Conservation (phyloP, 1,284 basidiomycete species). For the Fomes fomentarius region DNA sequence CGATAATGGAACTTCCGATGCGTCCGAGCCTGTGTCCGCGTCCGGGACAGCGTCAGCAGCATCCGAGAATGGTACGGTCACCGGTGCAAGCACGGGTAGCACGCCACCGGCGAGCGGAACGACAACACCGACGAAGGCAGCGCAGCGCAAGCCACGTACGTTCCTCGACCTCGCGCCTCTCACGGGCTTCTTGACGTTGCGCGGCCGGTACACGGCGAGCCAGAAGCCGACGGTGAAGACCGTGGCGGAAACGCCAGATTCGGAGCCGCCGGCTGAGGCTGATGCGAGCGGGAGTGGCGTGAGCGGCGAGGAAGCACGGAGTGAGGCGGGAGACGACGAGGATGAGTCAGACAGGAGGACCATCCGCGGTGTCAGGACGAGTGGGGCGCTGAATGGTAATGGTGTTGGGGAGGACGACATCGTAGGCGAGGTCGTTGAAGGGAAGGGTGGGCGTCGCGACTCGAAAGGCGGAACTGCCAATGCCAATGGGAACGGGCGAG, state of each 20-base stretch:
- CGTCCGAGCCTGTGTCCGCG: neutral
- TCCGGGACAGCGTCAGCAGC: neutral
- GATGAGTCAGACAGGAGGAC: constrained; percentile 66
- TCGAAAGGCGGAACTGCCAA: constrained; percentile 4
- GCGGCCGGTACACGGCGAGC: constrained; percentile 57
- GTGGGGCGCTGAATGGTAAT: constrained; percentile 29
- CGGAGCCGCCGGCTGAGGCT: constrained; percentile 13
- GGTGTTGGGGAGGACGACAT: constrained; percentile 35
- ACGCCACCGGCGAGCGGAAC: constrained; percentile 54
- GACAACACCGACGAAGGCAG: constrained; percentile 51
- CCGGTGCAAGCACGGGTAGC: constrained; percentile 12
- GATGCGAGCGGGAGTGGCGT: constrained; percentile 12
- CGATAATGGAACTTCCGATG: neutral
- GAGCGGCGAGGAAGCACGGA: constrained; percentile 23
- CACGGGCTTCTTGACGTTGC: constrained; percentile 56
- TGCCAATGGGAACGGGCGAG: constrained; percentile 17
- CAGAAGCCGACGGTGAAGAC: constrained; percentile 31
- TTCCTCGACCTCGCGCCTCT: constrained; percentile 64
- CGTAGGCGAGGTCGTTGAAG: constrained; percentile 29
- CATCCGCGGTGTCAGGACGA: constrained; percentile 44
- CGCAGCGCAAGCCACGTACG: constrained; percentile 43
- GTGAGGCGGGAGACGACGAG: constrained; percentile 38
- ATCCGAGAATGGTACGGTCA: neutral
- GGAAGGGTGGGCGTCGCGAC: constrained; percentile 9
- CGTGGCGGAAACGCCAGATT: constrained; percentile 25